These are phyloP conservation scores for Rhodotorula glutinis DNA, from an alignment of 1,284 basidiomycete species.

Conservation along the genomic window DNA sequence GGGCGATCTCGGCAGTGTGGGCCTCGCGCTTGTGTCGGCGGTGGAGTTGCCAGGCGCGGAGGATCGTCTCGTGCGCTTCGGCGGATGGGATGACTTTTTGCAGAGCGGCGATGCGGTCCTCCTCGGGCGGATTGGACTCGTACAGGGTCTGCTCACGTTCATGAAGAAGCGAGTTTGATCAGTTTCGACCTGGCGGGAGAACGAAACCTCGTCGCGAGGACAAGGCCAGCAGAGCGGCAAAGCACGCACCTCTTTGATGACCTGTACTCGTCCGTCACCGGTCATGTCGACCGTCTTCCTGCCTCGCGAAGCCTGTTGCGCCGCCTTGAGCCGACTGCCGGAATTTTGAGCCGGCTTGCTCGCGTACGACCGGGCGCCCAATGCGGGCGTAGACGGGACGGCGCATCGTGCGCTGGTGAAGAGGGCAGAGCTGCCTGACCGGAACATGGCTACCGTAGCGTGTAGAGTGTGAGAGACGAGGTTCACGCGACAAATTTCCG, in stretches of 20 bases:
- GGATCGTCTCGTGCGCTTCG: slow-evolving; percentile 91
- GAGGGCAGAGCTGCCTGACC: slow-evolving; percentile 3
- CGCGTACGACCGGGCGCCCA: slow-evolving; percentile 15
- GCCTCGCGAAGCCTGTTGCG: slow-evolving; percentile 3
- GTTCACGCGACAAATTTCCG: neutral
- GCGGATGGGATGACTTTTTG: slow-evolving; percentile 34
- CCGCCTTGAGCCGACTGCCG: slow-evolving; percentile 26
- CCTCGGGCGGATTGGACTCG: slow-evolving; percentile 33
- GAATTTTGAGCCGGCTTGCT: slow-evolving; percentile 5
- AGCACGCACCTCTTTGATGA: slow-evolving; percentile 29
- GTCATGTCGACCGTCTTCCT: slow-evolving; percentile 16
- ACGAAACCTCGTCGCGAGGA: no score
- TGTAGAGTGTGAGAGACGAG: neutral
- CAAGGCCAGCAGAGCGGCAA: neutral
- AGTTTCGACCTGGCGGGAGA: no score
- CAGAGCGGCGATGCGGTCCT: slow-evolving; percentile 35
- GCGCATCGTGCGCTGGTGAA: neutral
- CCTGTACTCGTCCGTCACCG: slow-evolving; percentile 25
- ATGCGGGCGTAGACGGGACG: neutral
- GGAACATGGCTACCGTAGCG: slow-evolving; percentile 3
- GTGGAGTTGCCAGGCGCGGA: slow-evolving; percentile 83
- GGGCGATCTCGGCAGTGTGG: slow-evolving; percentile 47
- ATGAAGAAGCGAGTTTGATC: no score
- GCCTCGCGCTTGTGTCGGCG: slow-evolving; percentile 68
- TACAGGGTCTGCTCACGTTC: slow-evolving; percentile 36